A percentile compares a stretch with the other conserved stretches of the same genome.
phyloP scores from a whole-genome alignment of 139 green algal species.

The Chlorella sp. region DNA sequence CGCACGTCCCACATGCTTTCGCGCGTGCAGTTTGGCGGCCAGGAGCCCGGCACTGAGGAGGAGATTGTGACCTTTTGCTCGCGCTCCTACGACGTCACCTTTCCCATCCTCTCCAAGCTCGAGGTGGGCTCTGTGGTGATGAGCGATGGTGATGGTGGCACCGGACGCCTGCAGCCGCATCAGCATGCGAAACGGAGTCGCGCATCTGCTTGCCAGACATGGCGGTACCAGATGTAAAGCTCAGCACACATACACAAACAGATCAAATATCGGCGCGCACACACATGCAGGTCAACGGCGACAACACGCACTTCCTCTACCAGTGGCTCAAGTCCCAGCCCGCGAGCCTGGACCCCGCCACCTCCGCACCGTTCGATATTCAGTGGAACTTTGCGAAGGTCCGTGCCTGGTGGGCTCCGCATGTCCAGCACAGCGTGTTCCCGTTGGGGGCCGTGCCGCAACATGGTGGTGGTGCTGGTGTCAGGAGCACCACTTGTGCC shows the following conservation, averaged over 20 bases:
- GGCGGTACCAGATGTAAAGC: no score
- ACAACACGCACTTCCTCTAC: slow-evolving; percentile 48
- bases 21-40: slow-evolving; percentile 53
- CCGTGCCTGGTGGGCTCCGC: no score
- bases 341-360: background rate
- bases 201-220: no score
- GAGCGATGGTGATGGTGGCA: no score
- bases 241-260: no score
- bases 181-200: no score
- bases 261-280: no score
- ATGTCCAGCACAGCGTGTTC: no score
- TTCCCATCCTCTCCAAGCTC: slow-evolving; percentile 55
- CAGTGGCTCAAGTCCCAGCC: slow-evolving; percentile 11
- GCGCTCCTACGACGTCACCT: slow-evolving; percentile 47
- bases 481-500: background rate
- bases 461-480: background rate
- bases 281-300: slow-evolving; percentile 70
- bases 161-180: no score
- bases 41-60: slow-evolving; percentile 48
- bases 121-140: no score
- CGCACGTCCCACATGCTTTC: no score
- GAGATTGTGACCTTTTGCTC: slow-evolving; percentile 66
- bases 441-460: no score
- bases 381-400: slow-evolving; percentile 40
- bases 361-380: background rate